phyloP scores from a whole-genome alignment of 495 filamentous ascomycete genomes.

The Neurospora pannonica region DNA sequence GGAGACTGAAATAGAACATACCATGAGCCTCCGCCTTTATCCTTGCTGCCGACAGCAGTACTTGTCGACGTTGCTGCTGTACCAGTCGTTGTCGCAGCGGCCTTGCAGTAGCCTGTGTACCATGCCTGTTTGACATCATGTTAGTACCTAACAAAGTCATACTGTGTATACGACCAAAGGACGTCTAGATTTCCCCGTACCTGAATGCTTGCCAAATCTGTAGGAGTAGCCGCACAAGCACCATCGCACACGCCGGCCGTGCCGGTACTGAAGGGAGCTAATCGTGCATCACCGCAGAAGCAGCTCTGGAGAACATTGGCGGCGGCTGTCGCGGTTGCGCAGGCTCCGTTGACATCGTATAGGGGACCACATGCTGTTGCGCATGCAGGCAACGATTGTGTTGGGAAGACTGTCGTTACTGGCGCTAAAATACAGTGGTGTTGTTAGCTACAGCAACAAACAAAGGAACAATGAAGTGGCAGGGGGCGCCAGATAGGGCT shows the following conservation, averaged over 20 bases:
- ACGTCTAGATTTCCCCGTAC: background rate
- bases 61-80: slow-evolving; percentile 12
- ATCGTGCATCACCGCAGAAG: slow-evolving; percentile 36
- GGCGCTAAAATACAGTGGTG: background rate
- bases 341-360: slow-evolving; percentile 47
- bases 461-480: background rate
- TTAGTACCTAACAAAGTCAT: background rate
- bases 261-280: slow-evolving; percentile 33
- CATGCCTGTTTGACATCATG: slow-evolving; percentile 18
- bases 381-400: slow-evolving; percentile 37
- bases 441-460: background rate
- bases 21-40: slow-evolving; percentile 17
- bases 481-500: background rate
- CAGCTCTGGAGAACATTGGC: slow-evolving; percentile 28
- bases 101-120: slow-evolving; percentile 37
- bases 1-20: slow-evolving; percentile 1
- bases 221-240: slow-evolving; percentile 22
- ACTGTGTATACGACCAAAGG: background rate
- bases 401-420: slow-evolving; percentile 37
- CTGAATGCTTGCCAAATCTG: slow-evolving; percentile 33
- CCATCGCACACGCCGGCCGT: slow-evolving; percentile 31
- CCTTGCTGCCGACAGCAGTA: slow-evolving; percentile 7
- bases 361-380: slow-evolving; percentile 36
- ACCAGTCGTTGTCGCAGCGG: slow-evolving; percentile 13
- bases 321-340: slow-evolving; percentile 21